Evolutionary conservation across 257 asterid species (phyloP).

Genomic region (Gentiana macrophylla): DNA sequence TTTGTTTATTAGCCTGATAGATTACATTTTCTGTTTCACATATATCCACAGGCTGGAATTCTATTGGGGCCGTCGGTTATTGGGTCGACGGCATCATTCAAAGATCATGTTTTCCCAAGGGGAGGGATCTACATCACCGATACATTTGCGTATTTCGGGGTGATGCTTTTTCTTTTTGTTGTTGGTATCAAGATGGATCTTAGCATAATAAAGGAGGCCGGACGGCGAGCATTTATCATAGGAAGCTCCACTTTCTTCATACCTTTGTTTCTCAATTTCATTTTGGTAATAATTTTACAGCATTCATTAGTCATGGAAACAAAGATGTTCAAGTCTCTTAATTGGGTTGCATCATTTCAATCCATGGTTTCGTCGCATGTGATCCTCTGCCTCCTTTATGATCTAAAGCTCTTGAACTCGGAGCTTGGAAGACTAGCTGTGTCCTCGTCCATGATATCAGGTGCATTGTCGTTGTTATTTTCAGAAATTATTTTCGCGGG

Average conservation of each 20-base stretch:
- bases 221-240: slow-evolving; percentile 20
- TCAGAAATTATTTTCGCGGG: slow-evolving; percentile 18
- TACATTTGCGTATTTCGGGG: slow-evolving; percentile 27
- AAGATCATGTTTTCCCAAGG: slow-evolving; percentile 11
- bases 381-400: slow-evolving; percentile 25
- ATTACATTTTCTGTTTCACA: no score
- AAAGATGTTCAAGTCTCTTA: slow-evolving; percentile 16
- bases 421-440: slow-evolving; percentile 28
- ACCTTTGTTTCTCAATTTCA: slow-evolving; percentile 18
- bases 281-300: slow-evolving; percentile 7
- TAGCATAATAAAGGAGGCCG: slow-evolving; percentile 17
- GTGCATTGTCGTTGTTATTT: slow-evolving; percentile 25
- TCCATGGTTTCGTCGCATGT: slow-evolving; percentile 27
- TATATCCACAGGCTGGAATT: slow-evolving; percentile 25
- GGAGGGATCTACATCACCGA: slow-evolving; percentile 22
- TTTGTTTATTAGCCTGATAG: neutral
- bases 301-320: slow-evolving; percentile 17
- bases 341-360: slow-evolving; percentile 29
- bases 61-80: slow-evolving; percentile 25
- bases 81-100: slow-evolving; percentile 10
- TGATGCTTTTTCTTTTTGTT: slow-evolving; percentile 28
- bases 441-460: slow-evolving; percentile 33
- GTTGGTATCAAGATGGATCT: slow-evolving; percentile 34
- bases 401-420: slow-evolving; percentile 29
- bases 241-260: slow-evolving; percentile 21